These are phyloP conservation scores for Metschnikowia kunwiensis DNA, from an alignment of 805 yeast genomes.

Conservation along the genomic window DNA sequence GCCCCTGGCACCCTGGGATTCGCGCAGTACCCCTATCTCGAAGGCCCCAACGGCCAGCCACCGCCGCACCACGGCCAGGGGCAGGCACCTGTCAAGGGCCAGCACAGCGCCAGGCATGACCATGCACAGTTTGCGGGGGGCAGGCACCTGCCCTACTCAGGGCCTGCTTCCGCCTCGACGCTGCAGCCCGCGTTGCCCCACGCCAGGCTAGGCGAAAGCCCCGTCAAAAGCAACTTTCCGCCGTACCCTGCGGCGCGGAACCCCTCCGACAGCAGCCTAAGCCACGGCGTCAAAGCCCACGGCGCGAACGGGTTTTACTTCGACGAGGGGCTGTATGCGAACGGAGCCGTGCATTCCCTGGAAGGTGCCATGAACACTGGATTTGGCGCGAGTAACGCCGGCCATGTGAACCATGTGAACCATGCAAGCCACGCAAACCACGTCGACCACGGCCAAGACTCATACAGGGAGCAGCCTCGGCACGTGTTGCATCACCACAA, in stretches of 20 bases:
- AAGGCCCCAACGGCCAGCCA: neutral
- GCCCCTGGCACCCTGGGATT: no score
- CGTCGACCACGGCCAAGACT: neutral
- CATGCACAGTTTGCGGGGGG: neutral
- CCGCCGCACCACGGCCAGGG: neutral
- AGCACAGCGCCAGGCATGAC: neutral
- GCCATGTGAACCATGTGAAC: no score
- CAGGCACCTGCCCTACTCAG: slow-evolving; percentile 2
- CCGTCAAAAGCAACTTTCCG: slow-evolving; percentile 1
- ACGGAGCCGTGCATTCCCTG: neutral
- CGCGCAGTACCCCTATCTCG: neutral
- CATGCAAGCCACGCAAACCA: neutral
- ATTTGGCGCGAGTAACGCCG: neutral
- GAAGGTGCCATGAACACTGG: neutral
- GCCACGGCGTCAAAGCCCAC: neutral
- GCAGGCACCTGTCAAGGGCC: neutral
- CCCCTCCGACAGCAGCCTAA: slow-evolving; percentile 5
- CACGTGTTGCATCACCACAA: slow-evolving; percentile 2
- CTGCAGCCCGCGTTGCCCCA: slow-evolving; percentile 5
- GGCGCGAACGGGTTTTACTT: neutral
- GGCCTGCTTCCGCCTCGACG: slow-evolving; percentile 3
- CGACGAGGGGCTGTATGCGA: no score
- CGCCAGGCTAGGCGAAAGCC: slow-evolving; percentile 1
- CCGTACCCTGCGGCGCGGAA: slow-evolving; percentile 2
- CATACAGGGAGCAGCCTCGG: slow-evolving; percentile 2